Evolutionary conservation across 176 grass and related monocot genomes (phyloP).

Genomic region (Tuctoria greenei): DNA sequence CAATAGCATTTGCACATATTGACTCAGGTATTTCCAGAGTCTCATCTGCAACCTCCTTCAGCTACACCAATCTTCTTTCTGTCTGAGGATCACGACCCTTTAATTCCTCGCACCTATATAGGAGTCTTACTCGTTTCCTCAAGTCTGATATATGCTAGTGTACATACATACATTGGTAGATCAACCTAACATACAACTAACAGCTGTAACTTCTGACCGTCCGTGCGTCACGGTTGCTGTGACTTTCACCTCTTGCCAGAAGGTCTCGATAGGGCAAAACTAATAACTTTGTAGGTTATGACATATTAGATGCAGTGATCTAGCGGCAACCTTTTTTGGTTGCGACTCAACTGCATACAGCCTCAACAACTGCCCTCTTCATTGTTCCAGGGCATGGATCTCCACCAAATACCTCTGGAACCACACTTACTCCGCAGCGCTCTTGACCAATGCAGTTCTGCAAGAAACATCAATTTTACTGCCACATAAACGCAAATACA

Average conservation of each 20-base stretch:
- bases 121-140: slow-evolving; percentile 8
- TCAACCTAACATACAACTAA: slow-evolving; percentile 20
- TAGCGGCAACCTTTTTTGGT: not conserved
- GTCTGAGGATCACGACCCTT: not conserved
- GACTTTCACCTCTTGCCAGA: slow-evolving; percentile 60
- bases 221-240: slow-evolving; percentile 50
- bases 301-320: slow-evolving; percentile 23
- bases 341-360: slow-evolving; percentile 51
- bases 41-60: slow-evolving; percentile 36
- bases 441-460: slow-evolving; percentile 85
- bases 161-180: slow-evolving; percentile 41
- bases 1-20: slow-evolving; percentile 25
- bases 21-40: slow-evolving; percentile 59
- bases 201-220: slow-evolving; percentile 44
- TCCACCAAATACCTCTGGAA: slow-evolving; percentile 77
- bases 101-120: slow-evolving; percentile 12
- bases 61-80: slow-evolving; percentile 1
- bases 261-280: slow-evolving; percentile 31
- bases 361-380: slow-evolving; percentile 87
- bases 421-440: slow-evolving; percentile 59
- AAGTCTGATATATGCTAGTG: slow-evolving; percentile 25
- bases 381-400: slow-evolving; percentile 89
- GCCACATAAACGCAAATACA: not conserved
- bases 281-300: slow-evolving; percentile 19
- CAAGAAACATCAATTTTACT: slow-evolving; percentile 29